Conservation (phyloP, 495 filamentous ascomycete species). For the Aspergillus kassunensis region DNA sequence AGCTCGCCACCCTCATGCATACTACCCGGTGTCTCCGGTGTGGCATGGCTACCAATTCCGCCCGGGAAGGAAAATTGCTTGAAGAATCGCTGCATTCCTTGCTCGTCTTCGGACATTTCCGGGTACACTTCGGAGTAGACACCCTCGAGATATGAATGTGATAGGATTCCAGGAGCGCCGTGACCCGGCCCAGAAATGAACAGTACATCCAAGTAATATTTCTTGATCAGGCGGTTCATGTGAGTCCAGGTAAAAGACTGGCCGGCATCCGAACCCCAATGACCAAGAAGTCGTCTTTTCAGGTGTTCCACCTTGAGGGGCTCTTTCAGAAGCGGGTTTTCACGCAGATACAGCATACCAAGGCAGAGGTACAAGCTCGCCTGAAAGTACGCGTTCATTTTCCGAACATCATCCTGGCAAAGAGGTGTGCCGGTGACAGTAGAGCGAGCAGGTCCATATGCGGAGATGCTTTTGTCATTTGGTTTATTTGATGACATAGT, state of each 20-base stretch:
- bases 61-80: slow-evolving; percentile 76
- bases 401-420: slow-evolving; percentile 56
- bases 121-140: slow-evolving; percentile 71
- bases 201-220: slow-evolving; percentile 65
- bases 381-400: slow-evolving; percentile 64
- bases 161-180: slow-evolving; percentile 65
- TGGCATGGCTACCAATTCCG: slow-evolving; percentile 68
- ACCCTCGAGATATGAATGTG: slow-evolving; percentile 69
- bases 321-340: slow-evolving; percentile 63
- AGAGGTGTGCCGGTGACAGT: slow-evolving; percentile 57
- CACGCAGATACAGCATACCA: slow-evolving; percentile 69
- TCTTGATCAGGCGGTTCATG: slow-evolving; percentile 73
- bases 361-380: slow-evolving; percentile 68
- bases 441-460: slow-evolving; percentile 62
- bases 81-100: slow-evolving; percentile 67
- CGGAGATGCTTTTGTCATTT: slow-evolving; percentile 44
- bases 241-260: slow-evolving; percentile 75
- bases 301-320: slow-evolving; percentile 59
- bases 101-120: slow-evolving; percentile 57
- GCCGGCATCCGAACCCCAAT: slow-evolving; percentile 70
- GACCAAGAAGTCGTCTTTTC: slow-evolving; percentile 65
- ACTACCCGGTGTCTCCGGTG: slow-evolving; percentile 68
- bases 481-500: too few species aligned
- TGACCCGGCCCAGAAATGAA: slow-evolving; percentile 72
- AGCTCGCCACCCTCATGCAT: slow-evolving; percentile 73